Percentiles rank a stretch among this genome's conserved stretches.
These are phyloP conservation scores for Dictyostelium purpureum DNA, from an alignment of 78 protist genomes.

Conservation along the genomic window DNA sequence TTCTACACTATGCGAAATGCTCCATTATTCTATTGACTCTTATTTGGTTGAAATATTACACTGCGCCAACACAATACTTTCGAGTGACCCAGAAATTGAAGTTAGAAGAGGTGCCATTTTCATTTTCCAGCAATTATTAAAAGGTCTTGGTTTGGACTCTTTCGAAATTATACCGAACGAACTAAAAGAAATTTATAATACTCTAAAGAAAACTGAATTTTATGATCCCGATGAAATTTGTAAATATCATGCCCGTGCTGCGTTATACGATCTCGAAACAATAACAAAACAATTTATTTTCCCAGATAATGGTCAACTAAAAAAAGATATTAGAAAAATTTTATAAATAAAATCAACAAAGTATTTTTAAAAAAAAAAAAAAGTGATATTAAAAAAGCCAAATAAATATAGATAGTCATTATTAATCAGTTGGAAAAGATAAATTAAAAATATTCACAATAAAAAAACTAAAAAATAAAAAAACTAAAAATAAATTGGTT, in stretches of 20 bases:
- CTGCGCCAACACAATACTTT: constrained; percentile 8
- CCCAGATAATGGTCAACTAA: constrained; percentile 7
- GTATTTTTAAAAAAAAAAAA: no score
- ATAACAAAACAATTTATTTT: constrained; percentile 63
- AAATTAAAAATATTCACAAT: no score
- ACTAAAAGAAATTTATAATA: constrained; percentile 10
- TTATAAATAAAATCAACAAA: neutral
- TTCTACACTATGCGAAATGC: constrained; percentile 49
- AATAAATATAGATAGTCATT: no score
- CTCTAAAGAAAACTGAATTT: constrained; percentile 30
- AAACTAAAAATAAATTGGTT: no score
- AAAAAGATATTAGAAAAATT: constrained; percentile 9
- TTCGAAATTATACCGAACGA: constrained; percentile 40
- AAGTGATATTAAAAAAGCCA: no score
- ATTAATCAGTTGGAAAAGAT: no score
- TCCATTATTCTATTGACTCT: constrained; percentile 31
- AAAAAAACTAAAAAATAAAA: no score
- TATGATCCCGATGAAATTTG: constrained; percentile 59
- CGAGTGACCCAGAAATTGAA: constrained; percentile 6
- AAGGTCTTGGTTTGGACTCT: constrained; percentile 61
- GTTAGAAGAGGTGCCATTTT: constrained; percentile 76
- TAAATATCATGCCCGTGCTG: constrained; percentile 63
- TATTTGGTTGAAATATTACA: constrained; percentile 66
- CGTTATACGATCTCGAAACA: constrained; percentile 40
- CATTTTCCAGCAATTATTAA: constrained; percentile 20